Evolutionary conservation across 768 basidiomycete genomes (phyloP).

Genomic region (Hemileccinum impolitum): DNA sequence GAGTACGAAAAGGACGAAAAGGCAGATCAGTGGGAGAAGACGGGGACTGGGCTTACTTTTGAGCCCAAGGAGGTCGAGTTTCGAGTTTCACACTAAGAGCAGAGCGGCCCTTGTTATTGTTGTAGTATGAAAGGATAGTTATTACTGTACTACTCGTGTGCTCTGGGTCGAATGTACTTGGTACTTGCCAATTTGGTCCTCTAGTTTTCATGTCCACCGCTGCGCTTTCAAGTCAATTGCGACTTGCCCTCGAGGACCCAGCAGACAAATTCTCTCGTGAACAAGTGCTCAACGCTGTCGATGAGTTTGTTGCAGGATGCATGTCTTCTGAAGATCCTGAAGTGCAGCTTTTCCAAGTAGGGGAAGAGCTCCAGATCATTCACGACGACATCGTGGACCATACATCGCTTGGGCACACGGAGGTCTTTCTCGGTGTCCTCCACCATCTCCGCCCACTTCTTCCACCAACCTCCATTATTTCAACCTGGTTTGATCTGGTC

Average conservation of each 20-base stretch:
- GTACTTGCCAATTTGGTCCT: slow-evolving; percentile 9
- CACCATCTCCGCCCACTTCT: slow-evolving; percentile 60
- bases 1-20: slow-evolving; percentile 35
- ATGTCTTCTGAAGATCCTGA: slow-evolving; percentile 46
- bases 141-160: slow-evolving; percentile 5
- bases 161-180: not conserved
- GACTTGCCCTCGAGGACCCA: slow-evolving; percentile 52
- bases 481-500: slow-evolving; percentile 78
- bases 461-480: slow-evolving; percentile 63
- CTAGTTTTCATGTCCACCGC: slow-evolving; percentile 33
- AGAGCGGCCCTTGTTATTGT: not conserved
- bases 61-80: slow-evolving; percentile 28
- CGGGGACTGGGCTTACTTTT: slow-evolving; percentile 34
- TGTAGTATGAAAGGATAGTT: too few species aligned
- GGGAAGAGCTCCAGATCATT: slow-evolving; percentile 64
- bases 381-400: slow-evolving; percentile 65
- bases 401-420: slow-evolving; percentile 55
- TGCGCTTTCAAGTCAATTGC: slow-evolving; percentile 49
- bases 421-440: slow-evolving; percentile 65
- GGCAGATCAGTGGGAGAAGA: slow-evolving; percentile 39
- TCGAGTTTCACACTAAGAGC: not conserved
- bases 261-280: slow-evolving; percentile 49
- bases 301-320: slow-evolving; percentile 54
- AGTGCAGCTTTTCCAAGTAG: slow-evolving; percentile 45
- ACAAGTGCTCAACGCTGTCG: slow-evolving; percentile 48